Conservation (phyloP, 257 asterid genomes). For the Paulownia fortunei region DNA sequence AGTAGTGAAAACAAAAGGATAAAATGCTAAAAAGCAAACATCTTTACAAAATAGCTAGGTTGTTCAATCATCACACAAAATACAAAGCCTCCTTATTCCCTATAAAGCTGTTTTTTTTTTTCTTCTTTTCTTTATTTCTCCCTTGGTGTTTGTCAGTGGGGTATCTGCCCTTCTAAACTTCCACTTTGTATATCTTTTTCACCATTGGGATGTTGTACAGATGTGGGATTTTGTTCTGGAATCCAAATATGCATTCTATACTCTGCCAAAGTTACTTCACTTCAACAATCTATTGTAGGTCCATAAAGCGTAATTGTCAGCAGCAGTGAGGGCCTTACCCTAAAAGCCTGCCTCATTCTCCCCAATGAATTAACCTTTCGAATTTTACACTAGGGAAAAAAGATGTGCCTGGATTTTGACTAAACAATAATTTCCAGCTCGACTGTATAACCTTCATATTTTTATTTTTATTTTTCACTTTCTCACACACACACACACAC, state of each 20-base stretch:
- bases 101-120: constrained; percentile 44
- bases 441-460: no score
- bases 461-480: no score
- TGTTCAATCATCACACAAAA: constrained; percentile 27
- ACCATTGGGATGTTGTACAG: constrained; percentile 36
- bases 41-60: neutral
- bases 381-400: constrained; percentile 1
- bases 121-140: constrained; percentile 4
- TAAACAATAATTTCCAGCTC: neutral
- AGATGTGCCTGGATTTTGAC: neutral
- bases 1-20: constrained; percentile 11
- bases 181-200: constrained; percentile 52
- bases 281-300: constrained; percentile 48
- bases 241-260: constrained; percentile 48
- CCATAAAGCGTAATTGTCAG: constrained; percentile 44
- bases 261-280: constrained; percentile 59
- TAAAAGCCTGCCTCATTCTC: constrained; percentile 12
- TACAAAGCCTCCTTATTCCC: constrained; percentile 44
- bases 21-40: neutral
- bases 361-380: neutral
- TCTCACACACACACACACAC: no score
- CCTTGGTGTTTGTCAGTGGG: constrained; percentile 37
- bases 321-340: constrained; percentile 10
- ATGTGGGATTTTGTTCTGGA: constrained; percentile 62
- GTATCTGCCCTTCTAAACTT: constrained; percentile 52